Base-by-base conservation (phyloP, 371 early-diverging fungal genomes). In the Actinomortierella wolfii region DNA sequence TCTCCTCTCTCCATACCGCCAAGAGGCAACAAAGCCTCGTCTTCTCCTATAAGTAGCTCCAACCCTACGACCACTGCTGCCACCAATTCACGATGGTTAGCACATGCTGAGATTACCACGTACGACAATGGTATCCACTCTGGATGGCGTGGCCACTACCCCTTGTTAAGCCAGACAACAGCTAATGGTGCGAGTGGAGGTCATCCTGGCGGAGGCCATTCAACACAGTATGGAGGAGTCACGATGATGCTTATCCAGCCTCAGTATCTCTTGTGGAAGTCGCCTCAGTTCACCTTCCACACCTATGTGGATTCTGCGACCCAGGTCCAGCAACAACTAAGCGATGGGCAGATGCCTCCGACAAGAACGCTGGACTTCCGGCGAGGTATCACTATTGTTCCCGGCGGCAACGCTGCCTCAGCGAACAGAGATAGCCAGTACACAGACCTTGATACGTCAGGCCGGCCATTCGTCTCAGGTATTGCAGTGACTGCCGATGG, bases 81-180 rank as follows among this genome's bases (percentile, higher is more conserved):
- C 7, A 34, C 34, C 34, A 34, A 34, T 7, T 68, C 76, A 8
- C 62, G 77, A 1, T 84, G 83, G 83, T 62, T 84, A 4, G 79
- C 84, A 0, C 77, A 82, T 67, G 84, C 83, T 8, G 86, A 86
- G 54, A 84, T 84, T 41, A 79, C 77, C 15, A 83, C 86, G 0
- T 86, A 83, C 41, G 69, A 73, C 50, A 73, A 51, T 47, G 74
- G 74, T 7, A 73, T 73, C 54, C 55, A 73, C 41, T 63, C 74
- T 9, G 74, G 74, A 11, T 73, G 74, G 74, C 66, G 66, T 20
- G 74, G 74, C 15, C 74, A 73, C 25, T 73, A 73, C 20, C 74
- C 74, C 9, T 66, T 48, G 21, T 55, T 62, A 34, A 67, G 43
- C 53, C 78, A 51, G 44, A 61, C 59, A 34, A 6, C 34, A 34